Conservation (phyloP, 1,139 yeast species). For the Candida gigantensis region DNA sequence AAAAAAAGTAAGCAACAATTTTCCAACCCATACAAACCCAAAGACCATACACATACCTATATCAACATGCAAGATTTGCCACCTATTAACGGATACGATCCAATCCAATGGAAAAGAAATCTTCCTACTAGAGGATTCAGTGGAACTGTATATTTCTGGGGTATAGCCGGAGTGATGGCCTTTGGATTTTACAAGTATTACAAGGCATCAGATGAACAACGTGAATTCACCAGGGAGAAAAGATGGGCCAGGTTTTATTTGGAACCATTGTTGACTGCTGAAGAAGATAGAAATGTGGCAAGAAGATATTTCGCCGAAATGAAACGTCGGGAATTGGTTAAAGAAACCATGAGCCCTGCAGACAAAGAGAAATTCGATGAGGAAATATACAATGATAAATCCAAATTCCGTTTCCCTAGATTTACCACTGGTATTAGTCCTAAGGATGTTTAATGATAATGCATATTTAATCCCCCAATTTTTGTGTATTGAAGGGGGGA, state of each 20-base stretch:
- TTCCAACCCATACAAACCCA: background rate
- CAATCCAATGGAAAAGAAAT: slow-evolving; percentile 88
- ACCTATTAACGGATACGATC: slow-evolving; percentile 84
- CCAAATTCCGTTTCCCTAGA: slow-evolving; percentile 48
- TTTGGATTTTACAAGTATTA: slow-evolving; percentile 73
- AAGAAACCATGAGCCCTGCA: slow-evolving; percentile 45
- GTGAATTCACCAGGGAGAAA: slow-evolving; percentile 75
- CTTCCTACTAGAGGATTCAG: slow-evolving; percentile 84
- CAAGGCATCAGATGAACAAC: slow-evolving; percentile 72
- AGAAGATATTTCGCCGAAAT: slow-evolving; percentile 70
- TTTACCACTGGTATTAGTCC: slow-evolving; percentile 46
- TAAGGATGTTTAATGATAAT: slow-evolving; percentile 8
- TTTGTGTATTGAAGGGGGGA: no score
- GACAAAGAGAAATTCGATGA: slow-evolving; percentile 43
- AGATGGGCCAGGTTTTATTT: slow-evolving; percentile 76
- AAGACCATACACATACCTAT: background rate
- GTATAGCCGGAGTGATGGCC: slow-evolving; percentile 61
- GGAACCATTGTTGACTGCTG: slow-evolving; percentile 77
- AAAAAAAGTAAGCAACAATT: slow-evolving; percentile 1
- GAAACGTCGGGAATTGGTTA: slow-evolving; percentile 62
- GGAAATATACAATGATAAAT: slow-evolving; percentile 47
- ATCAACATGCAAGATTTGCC: slow-evolving; percentile 73
- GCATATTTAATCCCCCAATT: no score
- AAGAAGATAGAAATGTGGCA: slow-evolving; percentile 76
- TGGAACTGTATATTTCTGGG: slow-evolving; percentile 69